Conservation (phyloP, 139 green algal species). For the Prasinococcaceae sp. region DNA sequence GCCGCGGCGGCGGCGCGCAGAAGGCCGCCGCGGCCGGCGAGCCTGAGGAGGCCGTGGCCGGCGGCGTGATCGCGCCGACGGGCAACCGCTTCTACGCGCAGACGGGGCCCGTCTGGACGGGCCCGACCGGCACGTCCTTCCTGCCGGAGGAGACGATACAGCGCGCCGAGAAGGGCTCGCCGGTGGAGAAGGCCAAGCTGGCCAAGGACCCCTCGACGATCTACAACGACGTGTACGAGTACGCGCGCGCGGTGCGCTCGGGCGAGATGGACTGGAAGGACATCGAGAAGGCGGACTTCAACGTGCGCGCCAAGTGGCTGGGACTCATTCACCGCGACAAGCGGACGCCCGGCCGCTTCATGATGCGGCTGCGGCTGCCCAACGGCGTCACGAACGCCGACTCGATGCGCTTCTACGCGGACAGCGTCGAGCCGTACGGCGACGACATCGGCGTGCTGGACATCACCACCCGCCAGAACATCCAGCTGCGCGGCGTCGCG, state of each 20-base stretch:
- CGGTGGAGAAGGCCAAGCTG: neutral
- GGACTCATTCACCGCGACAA: constrained; percentile 95
- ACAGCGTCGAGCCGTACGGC: constrained; percentile 58
- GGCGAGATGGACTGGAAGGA: constrained; percentile 38
- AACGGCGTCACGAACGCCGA: constrained; percentile 63
- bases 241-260: neutral
- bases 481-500: constrained; percentile 80
- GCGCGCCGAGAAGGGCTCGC: too few relatives aligned
- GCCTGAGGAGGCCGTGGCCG: too few relatives aligned
- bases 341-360: constrained; percentile 68
- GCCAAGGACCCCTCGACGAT: neutral
- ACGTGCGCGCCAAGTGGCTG: constrained; percentile 90
- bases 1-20: too few relatives aligned
- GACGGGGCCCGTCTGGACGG: too few relatives aligned
- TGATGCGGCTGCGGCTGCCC: constrained; percentile 94
- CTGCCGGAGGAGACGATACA: too few relatives aligned
- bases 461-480: constrained; percentile 93
- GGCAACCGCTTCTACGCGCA: too few relatives aligned
- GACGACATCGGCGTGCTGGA: constrained; percentile 68
- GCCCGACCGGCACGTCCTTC: too few relatives aligned
- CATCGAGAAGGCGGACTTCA: constrained; percentile 80
- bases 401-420: constrained; percentile 37
- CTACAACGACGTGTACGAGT: neutral
- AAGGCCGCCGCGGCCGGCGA: too few relatives aligned
- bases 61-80: too few relatives aligned